Base-by-base conservation (phyloP, 805 yeast species). In the Brettanomyces anomalus region DNA sequence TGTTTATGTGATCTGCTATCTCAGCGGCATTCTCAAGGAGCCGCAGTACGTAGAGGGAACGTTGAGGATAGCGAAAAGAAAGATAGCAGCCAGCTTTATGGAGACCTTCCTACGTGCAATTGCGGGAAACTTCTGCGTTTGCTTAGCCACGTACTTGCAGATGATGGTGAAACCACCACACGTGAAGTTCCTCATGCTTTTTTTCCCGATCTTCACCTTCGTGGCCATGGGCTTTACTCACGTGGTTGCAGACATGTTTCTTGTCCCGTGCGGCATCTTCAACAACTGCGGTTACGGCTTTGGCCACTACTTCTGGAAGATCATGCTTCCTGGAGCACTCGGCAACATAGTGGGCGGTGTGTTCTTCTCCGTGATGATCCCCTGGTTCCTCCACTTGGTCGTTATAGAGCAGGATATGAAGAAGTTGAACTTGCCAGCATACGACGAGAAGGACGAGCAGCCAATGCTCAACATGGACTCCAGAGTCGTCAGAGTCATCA, bases 261-360 rank as follows among this genome's bases (percentile, higher is more conserved):
- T 82, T 42, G 56, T 81, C 4, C 76, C 80, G 7, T 74, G 77
- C 48, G 94, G 85, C 0, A 61, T 83, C 55, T 67, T 84, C 39
- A 82, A 81, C 58, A 76, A 80, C 14, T 83, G 85, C 1, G 71
- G 76, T 2, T 64, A 79, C 7, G 66, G 81, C 0, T 85, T 82
- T 32, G 84, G 79, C 0, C 60, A 63, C 8, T 80, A 77, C 45
- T 76, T 81, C 10, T 85, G 93, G 94, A 84, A 78, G 55, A 62
- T 80, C 0, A 64, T 84, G 51, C 62, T 85, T 8, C 85, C 94
- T 0, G 86, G 80, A 0, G 70, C 79, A 1, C 50, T 85, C 13
- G 95, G 95, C 0, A 85, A 85, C 56, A 74, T 80, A 1, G 68
- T 85, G 26, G 95, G 95, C n/a, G 95, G 95, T 0, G 56, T 72